These are phyloP conservation scores for Tetrahymena borealis DNA, from an alignment of 73 alveolate genomes.

Conservation along the genomic window DNA sequence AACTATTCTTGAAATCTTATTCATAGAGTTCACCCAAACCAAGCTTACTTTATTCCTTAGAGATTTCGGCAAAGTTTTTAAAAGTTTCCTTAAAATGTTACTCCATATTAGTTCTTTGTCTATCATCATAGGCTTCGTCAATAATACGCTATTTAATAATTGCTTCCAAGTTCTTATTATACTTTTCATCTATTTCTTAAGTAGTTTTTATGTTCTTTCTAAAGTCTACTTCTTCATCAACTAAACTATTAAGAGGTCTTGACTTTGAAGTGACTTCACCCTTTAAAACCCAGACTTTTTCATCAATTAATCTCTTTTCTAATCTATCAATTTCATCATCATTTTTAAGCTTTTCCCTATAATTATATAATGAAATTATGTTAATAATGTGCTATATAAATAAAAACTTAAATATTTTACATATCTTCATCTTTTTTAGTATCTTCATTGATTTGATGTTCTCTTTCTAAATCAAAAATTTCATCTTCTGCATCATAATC, in stretches of 20 bases:
- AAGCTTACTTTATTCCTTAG: slow-evolving; percentile 18
- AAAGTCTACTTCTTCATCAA: slow-evolving; percentile 32
- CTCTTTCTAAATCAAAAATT: background rate
- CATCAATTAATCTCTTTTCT: slow-evolving; percentile 5
- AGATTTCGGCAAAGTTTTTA: slow-evolving; percentile 1
- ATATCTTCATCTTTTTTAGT: background rate
- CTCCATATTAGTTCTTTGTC: slow-evolving; percentile 12
- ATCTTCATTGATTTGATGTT: background rate
- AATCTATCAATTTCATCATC: slow-evolving; percentile 15
- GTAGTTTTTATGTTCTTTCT: slow-evolving; percentile 11
- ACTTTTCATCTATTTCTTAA: slow-evolving; percentile 10
- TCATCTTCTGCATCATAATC: slow-evolving; percentile 14
- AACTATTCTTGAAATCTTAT: slow-evolving; percentile 21
- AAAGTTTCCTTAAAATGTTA: background rate
- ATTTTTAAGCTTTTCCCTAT: slow-evolving; percentile 6
- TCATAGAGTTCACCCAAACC: slow-evolving; percentile 43
- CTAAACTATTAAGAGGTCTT: slow-evolving; percentile 36
- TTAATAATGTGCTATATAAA: background rate
- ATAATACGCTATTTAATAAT: slow-evolving; percentile 20
- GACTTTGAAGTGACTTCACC: slow-evolving; percentile 25
- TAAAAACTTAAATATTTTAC: background rate
- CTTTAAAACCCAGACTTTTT: slow-evolving; percentile 26
- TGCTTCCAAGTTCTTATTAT: slow-evolving; percentile 4
- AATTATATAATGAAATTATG: background rate
- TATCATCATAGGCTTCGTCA: slow-evolving; percentile 41